Evolutionary conservation across 441 rosid species (phyloP).

Genomic region (Aleurites moluccanus): DNA sequence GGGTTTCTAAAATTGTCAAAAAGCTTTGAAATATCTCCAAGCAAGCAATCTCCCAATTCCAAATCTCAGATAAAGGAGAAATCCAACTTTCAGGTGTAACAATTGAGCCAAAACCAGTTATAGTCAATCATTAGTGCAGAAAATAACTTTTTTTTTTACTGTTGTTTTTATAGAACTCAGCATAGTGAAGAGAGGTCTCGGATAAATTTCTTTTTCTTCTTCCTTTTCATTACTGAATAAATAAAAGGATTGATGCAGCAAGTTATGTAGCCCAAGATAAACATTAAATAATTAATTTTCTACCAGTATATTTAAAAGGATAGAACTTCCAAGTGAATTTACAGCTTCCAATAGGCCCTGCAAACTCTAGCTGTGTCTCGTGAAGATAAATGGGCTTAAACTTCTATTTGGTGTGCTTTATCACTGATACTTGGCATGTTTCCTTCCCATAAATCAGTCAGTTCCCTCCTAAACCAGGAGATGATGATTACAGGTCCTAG

Average conservation of each 20-base stretch:
- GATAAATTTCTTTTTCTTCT: constrained; percentile 9
- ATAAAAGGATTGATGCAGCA: background rate
- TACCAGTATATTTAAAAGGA: constrained; percentile 10
- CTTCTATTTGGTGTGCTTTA: constrained; percentile 67
- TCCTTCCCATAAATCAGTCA: constrained; percentile 94
- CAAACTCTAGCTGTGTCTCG: background rate
- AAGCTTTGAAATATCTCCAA: no score
- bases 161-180: background rate
- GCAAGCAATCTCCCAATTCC: no score
- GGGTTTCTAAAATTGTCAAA: no score
- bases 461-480: constrained; percentile 82
- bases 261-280: constrained; percentile 14
- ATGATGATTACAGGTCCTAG: constrained; percentile 77
- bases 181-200: background rate
- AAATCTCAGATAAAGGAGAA: background rate
- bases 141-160: background rate
- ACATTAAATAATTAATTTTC: constrained; percentile 24
- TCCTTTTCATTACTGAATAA: constrained; percentile 2
- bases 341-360: constrained; percentile 27
- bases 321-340: constrained; percentile 31
- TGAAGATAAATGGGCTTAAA: constrained; percentile 32
- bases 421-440: constrained; percentile 44
- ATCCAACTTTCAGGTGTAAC: background rate
- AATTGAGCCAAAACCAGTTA: background rate
- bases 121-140: background rate